Base-by-base conservation (phyloP, 306 rosid species). In the Hippophae tibetana region DNA sequence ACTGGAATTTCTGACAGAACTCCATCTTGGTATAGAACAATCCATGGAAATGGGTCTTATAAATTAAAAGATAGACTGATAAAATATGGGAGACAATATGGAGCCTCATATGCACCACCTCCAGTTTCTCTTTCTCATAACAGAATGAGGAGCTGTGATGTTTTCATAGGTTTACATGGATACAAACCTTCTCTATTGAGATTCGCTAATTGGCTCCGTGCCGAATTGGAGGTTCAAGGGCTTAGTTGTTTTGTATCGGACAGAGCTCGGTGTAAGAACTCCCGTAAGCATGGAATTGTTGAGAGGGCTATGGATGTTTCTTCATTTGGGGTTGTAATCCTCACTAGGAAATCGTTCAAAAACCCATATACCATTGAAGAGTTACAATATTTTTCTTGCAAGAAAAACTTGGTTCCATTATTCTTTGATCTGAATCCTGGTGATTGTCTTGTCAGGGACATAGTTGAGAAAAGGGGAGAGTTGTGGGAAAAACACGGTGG, bases 221-320 rank as follows among this genome's bases (percentile, higher is more conserved):
- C 88, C 7, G 97, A 89, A 76, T 69, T 89, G 65, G 97, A 89
- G 74, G 72, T 79, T 72, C 95, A 89, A 68, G 97, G 97, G 59
- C 79, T 89, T 61, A 76, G 85, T 68, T 89, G 97, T 73, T 86
- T 83, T 68, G 78, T 83, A 52, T 83, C 89, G 6, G 95, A 89
- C 67, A 74, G 89, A 71, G 81, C 95, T 54, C 81, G 79, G 43
- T 76, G 84, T 75, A 74, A 85, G 74, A 86, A 56, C 70, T 73
- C 87, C 6, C 84, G 86, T 59, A 86, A 83, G 62, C 87, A 68
- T 54, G 62, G 75, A 63, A 71, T 74, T 60, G 78, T 71, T 47
- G 95, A 89, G 78, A 86, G 78, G 74, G 97, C 89, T 23, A 89
- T 86, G 92, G 89, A 89, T 66, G 90, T 82, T 48, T 86, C 95